phyloP scores from a whole-genome alignment of 805 yeast genomes.

The Pichia phayaonensis region DNA sequence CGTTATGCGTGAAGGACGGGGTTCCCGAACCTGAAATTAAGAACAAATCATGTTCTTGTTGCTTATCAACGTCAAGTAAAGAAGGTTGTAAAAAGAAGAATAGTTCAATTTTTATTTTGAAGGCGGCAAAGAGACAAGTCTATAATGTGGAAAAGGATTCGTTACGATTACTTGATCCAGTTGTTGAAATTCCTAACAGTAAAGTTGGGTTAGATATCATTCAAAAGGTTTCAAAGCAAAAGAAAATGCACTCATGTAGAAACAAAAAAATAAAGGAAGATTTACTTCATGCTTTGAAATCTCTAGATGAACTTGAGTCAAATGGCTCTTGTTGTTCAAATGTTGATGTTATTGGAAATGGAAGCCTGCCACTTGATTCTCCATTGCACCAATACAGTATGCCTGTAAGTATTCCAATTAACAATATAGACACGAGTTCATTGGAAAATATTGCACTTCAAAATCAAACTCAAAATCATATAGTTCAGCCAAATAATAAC shows the following conservation, averaged over 20 bases:
- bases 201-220: slow-evolving; percentile 27
- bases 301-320: neutral
- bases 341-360: neutral
- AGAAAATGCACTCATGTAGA: slow-evolving; percentile 3
- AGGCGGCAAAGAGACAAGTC: slow-evolving; percentile 30
- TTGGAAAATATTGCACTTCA: neutral
- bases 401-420: neutral
- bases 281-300: neutral
- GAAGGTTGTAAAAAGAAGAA: slow-evolving; percentile 5
- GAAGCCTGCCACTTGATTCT: neutral
- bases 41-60: neutral
- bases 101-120: slow-evolving; percentile 25
- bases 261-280: neutral
- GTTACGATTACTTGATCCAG: slow-evolving; percentile 27
- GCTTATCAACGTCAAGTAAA: neutral
- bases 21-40: neutral
- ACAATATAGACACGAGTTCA: neutral
- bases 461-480: neutral
- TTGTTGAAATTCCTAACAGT: slow-evolving; percentile 26
- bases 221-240: slow-evolving; percentile 15
- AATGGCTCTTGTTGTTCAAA: neutral
- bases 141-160: slow-evolving; percentile 30
- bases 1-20: neutral
- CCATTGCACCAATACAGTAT: slow-evolving; percentile 1
- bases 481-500: neutral